These are phyloP conservation scores for Debaryomyces maramus DNA, from an alignment of 805 yeast species.

Conservation along the genomic window DNA sequence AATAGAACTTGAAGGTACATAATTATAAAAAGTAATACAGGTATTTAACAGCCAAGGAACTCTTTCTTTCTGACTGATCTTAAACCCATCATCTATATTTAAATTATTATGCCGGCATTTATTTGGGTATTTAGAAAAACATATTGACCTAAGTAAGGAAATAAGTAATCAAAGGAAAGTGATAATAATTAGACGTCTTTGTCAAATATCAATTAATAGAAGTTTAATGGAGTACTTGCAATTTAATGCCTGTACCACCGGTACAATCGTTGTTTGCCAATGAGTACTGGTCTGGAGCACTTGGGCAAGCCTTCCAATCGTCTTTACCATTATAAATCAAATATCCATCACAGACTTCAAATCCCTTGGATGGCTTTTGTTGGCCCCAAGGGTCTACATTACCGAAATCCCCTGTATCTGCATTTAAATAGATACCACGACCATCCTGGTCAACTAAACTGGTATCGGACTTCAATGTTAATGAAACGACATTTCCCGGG, in stretches of 20 bases:
- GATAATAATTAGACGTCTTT: too few relatives aligned
- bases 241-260: slow-evolving; percentile 29
- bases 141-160: too few relatives aligned
- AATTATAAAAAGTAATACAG: too few relatives aligned
- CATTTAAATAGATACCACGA: slow-evolving; percentile 27
- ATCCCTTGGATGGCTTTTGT: slow-evolving; percentile 37
- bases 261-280: slow-evolving; percentile 27
- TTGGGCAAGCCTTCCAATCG: slow-evolving; percentile 41
- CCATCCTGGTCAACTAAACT: slow-evolving; percentile 33
- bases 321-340: slow-evolving; percentile 33
- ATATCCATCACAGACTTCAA: slow-evolving; percentile 37
- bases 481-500: slow-evolving; percentile 25
- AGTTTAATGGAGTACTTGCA: slow-evolving; percentile 1
- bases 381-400: slow-evolving; percentile 32
- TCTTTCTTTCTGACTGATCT: too few relatives aligned
- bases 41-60: too few relatives aligned
- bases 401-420: slow-evolving; percentile 33
- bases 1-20: too few relatives aligned
- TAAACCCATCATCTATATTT: too few relatives aligned
- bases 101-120: too few relatives aligned
- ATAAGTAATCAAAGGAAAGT: too few relatives aligned
- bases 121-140: too few relatives aligned
- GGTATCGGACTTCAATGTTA: slow-evolving; percentile 25
- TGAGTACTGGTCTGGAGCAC: slow-evolving; percentile 23
- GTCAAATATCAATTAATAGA: too few relatives aligned